These are phyloP conservation scores for Oxyria digyna DNA, from an alignment of 148 eudicot species.

Conservation along the genomic window DNA sequence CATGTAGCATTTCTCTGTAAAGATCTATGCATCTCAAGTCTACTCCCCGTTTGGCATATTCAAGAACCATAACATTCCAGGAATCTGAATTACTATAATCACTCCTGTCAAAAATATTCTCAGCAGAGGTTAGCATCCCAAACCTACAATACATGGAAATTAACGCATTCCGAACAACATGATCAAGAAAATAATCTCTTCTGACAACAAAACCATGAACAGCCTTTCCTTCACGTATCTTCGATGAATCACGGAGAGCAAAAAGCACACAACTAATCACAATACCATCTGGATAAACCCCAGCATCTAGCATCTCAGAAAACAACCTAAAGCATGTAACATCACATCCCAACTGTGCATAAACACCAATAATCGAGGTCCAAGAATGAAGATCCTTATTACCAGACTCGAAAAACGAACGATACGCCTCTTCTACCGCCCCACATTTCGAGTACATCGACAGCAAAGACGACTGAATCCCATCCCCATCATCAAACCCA, in stretches of 20 bases:
- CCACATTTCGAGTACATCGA: slow-evolving; percentile 63
- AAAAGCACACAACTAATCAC: slow-evolving; percentile 48
- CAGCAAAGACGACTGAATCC: slow-evolving; percentile 44
- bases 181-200: slow-evolving; percentile 25
- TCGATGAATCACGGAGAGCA: slow-evolving; percentile 25
- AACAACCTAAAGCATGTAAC: slow-evolving; percentile 31
- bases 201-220: slow-evolving; percentile 51
- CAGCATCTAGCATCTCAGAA: slow-evolving; percentile 32
- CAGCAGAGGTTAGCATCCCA: slow-evolving; percentile 28
- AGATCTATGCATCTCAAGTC: slow-evolving; percentile 25
- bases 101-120: slow-evolving; percentile 29
- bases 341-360: slow-evolving; percentile 29
- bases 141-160: slow-evolving; percentile 62
- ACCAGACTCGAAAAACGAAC: slow-evolving; percentile 31
- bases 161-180: slow-evolving; percentile 35
- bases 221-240: slow-evolving; percentile 42
- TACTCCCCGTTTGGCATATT: slow-evolving; percentile 34
- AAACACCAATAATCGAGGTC: slow-evolving; percentile 51
- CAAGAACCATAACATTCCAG: slow-evolving; percentile 55
- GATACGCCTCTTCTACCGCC: slow-evolving; percentile 26
- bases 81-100: slow-evolving; percentile 23
- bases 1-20: slow-evolving; percentile 42
- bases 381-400: slow-evolving; percentile 52
- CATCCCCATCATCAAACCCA: slow-evolving; percentile 23
- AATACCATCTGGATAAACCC: slow-evolving; percentile 43